phyloP scores from a whole-genome alignment of 768 basidiomycete genomes.

The Cystoderma amianthinum region DNA sequence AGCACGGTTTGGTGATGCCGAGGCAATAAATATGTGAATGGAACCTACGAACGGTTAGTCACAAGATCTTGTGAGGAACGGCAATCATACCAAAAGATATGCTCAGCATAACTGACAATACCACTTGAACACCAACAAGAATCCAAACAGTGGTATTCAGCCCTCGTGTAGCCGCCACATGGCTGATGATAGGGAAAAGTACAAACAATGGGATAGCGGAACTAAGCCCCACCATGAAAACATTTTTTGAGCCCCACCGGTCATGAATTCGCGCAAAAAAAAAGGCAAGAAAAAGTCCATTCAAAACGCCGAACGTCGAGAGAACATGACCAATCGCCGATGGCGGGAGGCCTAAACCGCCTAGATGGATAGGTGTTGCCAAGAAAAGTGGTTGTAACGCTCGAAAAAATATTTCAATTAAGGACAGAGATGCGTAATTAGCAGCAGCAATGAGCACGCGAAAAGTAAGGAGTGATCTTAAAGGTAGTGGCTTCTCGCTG shows the following conservation, averaged over 20 bases:
- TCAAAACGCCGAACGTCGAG: conserved; percentile 51
- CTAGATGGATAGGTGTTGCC: conserved; percentile 59
- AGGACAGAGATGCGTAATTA: conserved; percentile 60
- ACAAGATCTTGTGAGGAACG: too few species aligned
- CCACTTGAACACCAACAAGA: conserved; percentile 41
- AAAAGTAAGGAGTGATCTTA: conserved; percentile 43
- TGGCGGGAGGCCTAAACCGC: conserved; percentile 68
- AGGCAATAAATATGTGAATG: conserved; percentile 64
- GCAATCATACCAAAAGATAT: conserved; percentile 56
- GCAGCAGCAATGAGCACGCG: conserved; percentile 52
- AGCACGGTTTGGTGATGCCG: conserved; percentile 57
- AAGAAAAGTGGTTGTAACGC: conserved; percentile 66
- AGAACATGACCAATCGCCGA: conserved; percentile 59
- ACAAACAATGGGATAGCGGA: conserved; percentile 47
- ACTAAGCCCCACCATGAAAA: conserved; percentile 46
- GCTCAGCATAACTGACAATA: conserved; percentile 37
- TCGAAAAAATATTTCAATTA: conserved; percentile 62
- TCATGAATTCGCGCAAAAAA: conserved; percentile 59
- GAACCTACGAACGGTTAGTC: too few species aligned
- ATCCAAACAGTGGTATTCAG: conserved; percentile 39
- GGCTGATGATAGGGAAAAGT: conserved; percentile 55
- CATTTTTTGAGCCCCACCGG: conserved; percentile 54
- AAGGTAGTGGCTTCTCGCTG: conserved; percentile 35
- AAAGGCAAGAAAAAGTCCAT: conserved; percentile 61
- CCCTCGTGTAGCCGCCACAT: conserved; percentile 44